Evolutionary conservation across 2,329 filamentous ascomycete species (phyloP).

Genomic region (Diaporthe sp.): DNA sequence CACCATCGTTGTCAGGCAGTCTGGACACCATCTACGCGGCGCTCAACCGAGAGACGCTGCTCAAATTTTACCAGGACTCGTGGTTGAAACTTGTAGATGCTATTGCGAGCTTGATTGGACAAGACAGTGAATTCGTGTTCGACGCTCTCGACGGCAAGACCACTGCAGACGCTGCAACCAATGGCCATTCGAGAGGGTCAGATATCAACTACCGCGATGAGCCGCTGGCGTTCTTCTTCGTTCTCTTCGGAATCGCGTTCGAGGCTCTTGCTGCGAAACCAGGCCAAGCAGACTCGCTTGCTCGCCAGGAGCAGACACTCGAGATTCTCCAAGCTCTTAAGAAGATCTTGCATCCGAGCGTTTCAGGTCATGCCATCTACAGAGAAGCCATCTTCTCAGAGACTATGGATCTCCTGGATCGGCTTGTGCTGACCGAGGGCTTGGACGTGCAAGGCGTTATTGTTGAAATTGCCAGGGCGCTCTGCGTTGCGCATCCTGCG

Average conservation of each 20-base stretch:
- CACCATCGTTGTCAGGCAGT: conserved; percentile 84
- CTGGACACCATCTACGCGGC: conserved; percentile 96
- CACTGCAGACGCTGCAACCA: conserved; percentile 60
- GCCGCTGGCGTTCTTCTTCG: conserved; percentile 98
- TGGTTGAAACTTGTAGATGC: conserved; percentile 98
- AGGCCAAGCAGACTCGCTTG: conserved; percentile 74
- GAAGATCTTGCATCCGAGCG: conserved; percentile 93
- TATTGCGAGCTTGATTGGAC: conserved; percentile 96
- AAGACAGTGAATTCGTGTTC: conserved; percentile 98
- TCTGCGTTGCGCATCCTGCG: conserved; percentile 93
- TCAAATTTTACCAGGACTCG: conserved; percentile 96
- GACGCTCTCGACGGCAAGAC: conserved; percentile 93
- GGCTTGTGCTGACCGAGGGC: conserved; percentile 91
- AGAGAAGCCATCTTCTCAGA: conserved; percentile 96
- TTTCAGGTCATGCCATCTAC: conserved; percentile 97
- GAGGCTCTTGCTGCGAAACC: conserved; percentile 91
- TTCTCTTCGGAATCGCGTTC: conserved; percentile 95
- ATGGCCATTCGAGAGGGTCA: conserved; percentile 71
- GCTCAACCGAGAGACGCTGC: conserved; percentile 90
- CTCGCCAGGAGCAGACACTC: conserved; percentile 79
- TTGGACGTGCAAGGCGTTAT: conserved; percentile 91
- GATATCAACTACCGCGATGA: conserved; percentile 99
- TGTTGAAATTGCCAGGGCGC: conserved; percentile 90
- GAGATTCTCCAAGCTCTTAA: conserved; percentile 92
- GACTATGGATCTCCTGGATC: conserved; percentile 95